These are phyloP conservation scores for Sporothrix phasma DNA, from an alignment of 2,329 filamentous ascomycete species.

Conservation along the genomic window DNA sequence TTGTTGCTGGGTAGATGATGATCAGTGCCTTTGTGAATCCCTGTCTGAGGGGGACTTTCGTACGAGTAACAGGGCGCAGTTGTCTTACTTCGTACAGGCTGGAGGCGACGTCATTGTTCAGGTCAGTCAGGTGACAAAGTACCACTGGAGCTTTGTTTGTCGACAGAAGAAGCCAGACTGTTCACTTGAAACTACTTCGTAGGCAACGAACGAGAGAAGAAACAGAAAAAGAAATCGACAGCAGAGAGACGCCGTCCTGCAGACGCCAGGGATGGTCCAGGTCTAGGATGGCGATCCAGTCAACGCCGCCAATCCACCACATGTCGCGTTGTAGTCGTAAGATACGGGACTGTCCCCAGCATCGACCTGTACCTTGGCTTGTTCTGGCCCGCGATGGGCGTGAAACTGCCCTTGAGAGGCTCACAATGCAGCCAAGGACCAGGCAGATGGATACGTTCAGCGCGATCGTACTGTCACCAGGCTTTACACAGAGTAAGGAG, in stretches of 20 bases:
- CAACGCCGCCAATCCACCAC: neutral
- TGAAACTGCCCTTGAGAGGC: no score
- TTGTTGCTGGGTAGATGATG: neutral
- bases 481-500: no score
- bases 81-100: neutral
- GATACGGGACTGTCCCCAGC: no score
- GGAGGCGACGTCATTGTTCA: conserved; percentile 16
- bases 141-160: neutral
- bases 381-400: no score
- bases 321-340: neutral
- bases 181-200: conserved; percentile 6
- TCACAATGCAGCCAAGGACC: neutral
- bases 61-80: neutral
- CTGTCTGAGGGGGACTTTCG: neutral
- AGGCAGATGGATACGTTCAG: neutral
- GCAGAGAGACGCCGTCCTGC: neutral
- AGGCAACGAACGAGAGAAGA: neutral
- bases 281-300: no score
- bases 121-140: conserved; percentile 10
- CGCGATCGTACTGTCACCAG: neutral
- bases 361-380: no score
- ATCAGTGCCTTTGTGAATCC: neutral
- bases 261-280: neutral
- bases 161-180: neutral
- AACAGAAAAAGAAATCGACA: neutral